A percentile compares a stretch with the other conserved stretches of the same genome.
These are phyloP conservation scores for Chlorella vulgaris DNA, from an alignment of 139 green algal species.

Conservation along the genomic window DNA sequence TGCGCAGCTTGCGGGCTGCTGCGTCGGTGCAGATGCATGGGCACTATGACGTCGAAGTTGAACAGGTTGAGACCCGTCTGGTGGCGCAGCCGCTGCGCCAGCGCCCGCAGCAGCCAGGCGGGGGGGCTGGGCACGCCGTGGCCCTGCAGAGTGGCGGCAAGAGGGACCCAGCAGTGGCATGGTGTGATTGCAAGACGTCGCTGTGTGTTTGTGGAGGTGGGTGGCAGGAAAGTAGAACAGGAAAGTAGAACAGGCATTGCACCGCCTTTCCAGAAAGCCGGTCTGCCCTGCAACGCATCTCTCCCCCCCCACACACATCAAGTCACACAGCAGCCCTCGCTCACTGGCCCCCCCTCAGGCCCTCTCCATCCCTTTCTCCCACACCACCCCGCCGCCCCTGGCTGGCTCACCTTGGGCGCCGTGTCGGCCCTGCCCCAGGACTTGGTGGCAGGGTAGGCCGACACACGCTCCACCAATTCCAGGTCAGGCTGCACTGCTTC, in stretches of 20 bases:
- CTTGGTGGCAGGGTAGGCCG: constrained; percentile 29
- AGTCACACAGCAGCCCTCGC: no score
- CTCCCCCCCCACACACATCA: no score
- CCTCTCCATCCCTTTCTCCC: no score
- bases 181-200: no score
- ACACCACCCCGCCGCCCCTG: no score
- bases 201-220: no score
- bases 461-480: constrained; percentile 35
- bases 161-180: background rate
- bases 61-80: constrained; percentile 78
- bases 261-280: no score
- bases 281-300: no score
- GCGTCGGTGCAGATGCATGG: constrained; percentile 32
- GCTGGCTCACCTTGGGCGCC: constrained; percentile 32
- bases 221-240: no score
- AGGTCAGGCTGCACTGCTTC: constrained; percentile 18
- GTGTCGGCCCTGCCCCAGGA: constrained; percentile 49
- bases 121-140: constrained; percentile 56
- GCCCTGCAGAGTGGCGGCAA: constrained; percentile 24
- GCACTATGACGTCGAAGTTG: constrained; percentile 90
- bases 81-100: constrained; percentile 62
- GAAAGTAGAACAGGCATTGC: no score
- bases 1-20: background rate
- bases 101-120: constrained; percentile 67
- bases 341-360: no score